Conservation (phyloP, 805 yeast genomes). For the Ogataea thermomethanolica region DNA sequence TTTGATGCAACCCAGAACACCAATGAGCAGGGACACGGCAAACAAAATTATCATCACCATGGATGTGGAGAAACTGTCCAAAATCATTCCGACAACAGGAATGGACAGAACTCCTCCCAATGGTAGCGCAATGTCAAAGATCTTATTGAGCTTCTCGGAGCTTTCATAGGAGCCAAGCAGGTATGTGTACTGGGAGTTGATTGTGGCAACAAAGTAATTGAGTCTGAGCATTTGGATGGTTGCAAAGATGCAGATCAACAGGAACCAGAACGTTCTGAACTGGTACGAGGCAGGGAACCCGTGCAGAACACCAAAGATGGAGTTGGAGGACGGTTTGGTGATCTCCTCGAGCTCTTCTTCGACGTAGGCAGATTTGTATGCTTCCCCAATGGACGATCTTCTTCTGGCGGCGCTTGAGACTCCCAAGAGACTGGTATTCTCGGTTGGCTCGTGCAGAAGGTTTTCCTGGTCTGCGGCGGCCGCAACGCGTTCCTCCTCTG, state of each 20-base stretch:
- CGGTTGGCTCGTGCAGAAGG: slow-evolving; percentile 20
- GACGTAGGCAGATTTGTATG: slow-evolving; percentile 50
- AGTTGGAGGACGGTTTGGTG: slow-evolving; percentile 37
- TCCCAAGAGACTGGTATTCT: slow-evolving; percentile 17
- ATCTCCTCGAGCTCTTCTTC: slow-evolving; percentile 43
- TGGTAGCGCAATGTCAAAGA: slow-evolving; percentile 54
- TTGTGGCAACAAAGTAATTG: slow-evolving; percentile 57
- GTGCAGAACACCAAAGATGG: slow-evolving; percentile 52
- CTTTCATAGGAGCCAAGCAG: slow-evolving; percentile 37
- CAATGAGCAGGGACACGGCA: slow-evolving; percentile 41
- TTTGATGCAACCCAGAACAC: slow-evolving; percentile 46
- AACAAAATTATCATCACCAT: slow-evolving; percentile 40
- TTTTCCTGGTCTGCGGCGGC: slow-evolving; percentile 28
- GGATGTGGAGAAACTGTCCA: slow-evolving; percentile 48
- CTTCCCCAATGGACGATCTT: slow-evolving; percentile 55
- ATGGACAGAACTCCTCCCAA: slow-evolving; percentile 53
- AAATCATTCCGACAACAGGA: slow-evolving; percentile 50
- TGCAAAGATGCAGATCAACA: slow-evolving; percentile 46
- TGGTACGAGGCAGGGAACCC: slow-evolving; percentile 49
- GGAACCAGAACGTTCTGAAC: slow-evolving; percentile 51
- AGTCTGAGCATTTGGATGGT: slow-evolving; percentile 55
- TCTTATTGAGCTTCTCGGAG: slow-evolving; percentile 42
- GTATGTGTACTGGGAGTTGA: slow-evolving; percentile 51
- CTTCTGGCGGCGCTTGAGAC: slow-evolving; percentile 28
- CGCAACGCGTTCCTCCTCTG: slow-evolving; percentile 26